Evolutionary conservation across 345 rosid species (phyloP).

Genomic region (Rubroshorea leprosula): DNA sequence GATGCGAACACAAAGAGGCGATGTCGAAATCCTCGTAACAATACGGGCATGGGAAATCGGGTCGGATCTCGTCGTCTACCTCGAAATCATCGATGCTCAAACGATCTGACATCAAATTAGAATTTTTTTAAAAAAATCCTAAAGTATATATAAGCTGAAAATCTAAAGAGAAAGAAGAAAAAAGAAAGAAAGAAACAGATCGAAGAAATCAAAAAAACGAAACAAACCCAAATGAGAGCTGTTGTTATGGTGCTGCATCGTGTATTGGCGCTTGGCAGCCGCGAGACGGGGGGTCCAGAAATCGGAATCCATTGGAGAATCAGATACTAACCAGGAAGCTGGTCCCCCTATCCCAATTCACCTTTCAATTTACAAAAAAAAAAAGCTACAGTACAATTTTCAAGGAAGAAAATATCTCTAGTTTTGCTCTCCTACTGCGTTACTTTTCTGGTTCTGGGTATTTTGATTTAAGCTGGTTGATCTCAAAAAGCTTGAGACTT

Average conservation of each 20-base stretch:
- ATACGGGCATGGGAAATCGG: conserved; percentile 52
- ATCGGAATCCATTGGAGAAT: conserved; percentile 61
- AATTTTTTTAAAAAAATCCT: no score
- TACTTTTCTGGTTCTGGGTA: no score
- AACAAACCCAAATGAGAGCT: conserved; percentile 37
- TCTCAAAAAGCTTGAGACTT: no score
- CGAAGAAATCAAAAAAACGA: background rate
- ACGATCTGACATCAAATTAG: conserved; percentile 28
- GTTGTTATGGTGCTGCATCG: conserved; percentile 40
- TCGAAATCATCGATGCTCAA: conserved; percentile 50
- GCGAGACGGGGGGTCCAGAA: conserved; percentile 63
- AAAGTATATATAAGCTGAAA: background rate
- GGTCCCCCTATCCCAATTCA: no score
- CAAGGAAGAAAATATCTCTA: no score
- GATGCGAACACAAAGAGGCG: conserved; percentile 32
- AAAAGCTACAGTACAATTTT: no score
- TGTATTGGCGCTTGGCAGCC: conserved; percentile 50
- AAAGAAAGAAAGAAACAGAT: background rate
- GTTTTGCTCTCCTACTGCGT: no score
- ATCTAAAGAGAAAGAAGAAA: background rate
- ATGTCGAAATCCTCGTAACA: conserved; percentile 58
- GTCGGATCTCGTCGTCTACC: conserved; percentile 49
- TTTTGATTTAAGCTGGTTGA: no score
- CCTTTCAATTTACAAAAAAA: no score
- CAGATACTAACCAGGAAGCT: no score